Conservation (phyloP, 2,329 filamentous ascomycete species). For the Fusarium stilboides region DNA sequence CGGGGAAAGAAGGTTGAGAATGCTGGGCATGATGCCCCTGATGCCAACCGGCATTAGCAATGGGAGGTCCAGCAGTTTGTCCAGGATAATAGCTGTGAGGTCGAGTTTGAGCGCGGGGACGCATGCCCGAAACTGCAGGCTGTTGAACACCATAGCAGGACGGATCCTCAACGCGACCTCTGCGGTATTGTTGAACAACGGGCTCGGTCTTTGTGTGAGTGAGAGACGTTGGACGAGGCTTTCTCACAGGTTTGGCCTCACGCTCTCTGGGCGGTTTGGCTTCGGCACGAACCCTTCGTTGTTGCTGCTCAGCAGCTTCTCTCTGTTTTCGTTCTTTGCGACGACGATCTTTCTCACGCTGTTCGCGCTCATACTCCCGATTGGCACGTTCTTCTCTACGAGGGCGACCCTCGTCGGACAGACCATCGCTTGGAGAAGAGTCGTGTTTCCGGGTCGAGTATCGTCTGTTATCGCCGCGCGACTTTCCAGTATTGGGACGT, state of each 20-base stretch:
- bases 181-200: slow-evolving; percentile 52
- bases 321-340: slow-evolving; percentile 47
- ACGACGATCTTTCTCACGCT: slow-evolving; percentile 52
- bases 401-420: slow-evolving; percentile 62
- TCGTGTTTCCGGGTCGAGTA: slow-evolving; percentile 54
- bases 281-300: slow-evolving; percentile 46
- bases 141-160: slow-evolving; percentile 57
- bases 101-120: slow-evolving; percentile 54
- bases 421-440: slow-evolving; percentile 53
- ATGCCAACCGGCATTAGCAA: slow-evolving; percentile 50
- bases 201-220: slow-evolving; percentile 55
- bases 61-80: slow-evolving; percentile 49
- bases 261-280: slow-evolving; percentile 48
- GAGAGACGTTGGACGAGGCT: slow-evolving; percentile 50
- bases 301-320: slow-evolving; percentile 46
- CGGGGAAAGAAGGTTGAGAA: slow-evolving; percentile 42
- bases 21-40: slow-evolving; percentile 48
- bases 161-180: slow-evolving; percentile 55
- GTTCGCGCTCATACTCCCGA: slow-evolving; percentile 51
- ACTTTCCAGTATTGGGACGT: slow-evolving; percentile 67
- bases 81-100: slow-evolving; percentile 57
- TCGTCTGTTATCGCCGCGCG: slow-evolving; percentile 59
- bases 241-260: slow-evolving; percentile 50
- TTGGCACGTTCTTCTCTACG: slow-evolving; percentile 52
- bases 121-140: slow-evolving; percentile 51